Evolutionary conservation across 2,329 filamentous ascomycete species (phyloP), one percentile per base, ranked within the genome.

Genomic region (Aspergillus hortae): DNA sequence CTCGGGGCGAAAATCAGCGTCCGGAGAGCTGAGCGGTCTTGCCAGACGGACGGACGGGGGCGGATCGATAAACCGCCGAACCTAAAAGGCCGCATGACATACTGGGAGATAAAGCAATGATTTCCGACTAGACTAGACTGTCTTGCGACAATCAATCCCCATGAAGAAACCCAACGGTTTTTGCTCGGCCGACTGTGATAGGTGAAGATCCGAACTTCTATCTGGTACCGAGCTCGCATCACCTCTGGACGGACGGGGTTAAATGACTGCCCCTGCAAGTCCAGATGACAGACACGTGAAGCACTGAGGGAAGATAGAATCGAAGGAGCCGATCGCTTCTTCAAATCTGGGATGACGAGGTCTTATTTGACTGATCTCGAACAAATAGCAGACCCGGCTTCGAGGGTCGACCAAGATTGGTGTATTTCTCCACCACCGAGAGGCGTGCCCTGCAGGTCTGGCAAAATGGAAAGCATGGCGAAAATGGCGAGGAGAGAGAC

Each of bases 31-130:
- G 51, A 52, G 44, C 35, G 43, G 49, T 45, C 44, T 36, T 44
- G 41, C 25, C 47, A 59, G 52, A 56, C 53, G 57, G 56, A 57
- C 54, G 58, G 57, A 60, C 54, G 54, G 58, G 62, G 55, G 55
- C 64, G 64, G 65, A 63, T 67, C 61, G 60, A 66, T 58, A 57
- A 61, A 67, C 60, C 64, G 64, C 64, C 62, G 60, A 69, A 66
- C 64, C 57, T 67, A 66, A 67, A 60, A 40, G 60, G 49, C 56
- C 65, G 57, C 62, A 68, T 67, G 65, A 67, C 61, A 67, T 64
- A 52, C 59, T 54, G 58, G 55, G 53, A 58, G 56, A 54, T 53
- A 51, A 51, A 52, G 47, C 40, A 49, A 55, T 19, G 52, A 49
- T 46, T 55, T 51, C 38, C 51, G 44, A 49, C 19, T 19, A 19